A percentile compares a stretch with the other conserved stretches of the same genome.
These are phyloP conservation scores for Stylonectria norvegica DNA, from an alignment of 2,329 filamentous ascomycete species.

Conservation along the genomic window DNA sequence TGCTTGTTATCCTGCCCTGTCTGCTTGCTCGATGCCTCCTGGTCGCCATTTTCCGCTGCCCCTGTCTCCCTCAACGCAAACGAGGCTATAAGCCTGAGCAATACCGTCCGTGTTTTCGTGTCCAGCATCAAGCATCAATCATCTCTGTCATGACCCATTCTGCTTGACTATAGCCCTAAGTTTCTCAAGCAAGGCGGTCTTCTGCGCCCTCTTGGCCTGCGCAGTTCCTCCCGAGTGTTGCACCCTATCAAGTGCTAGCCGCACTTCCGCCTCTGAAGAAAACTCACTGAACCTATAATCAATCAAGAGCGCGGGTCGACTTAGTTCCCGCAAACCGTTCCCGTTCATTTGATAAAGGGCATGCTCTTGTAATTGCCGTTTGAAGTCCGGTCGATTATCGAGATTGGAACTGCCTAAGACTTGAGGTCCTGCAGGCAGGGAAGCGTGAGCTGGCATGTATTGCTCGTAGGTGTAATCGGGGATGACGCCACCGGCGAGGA, in stretches of 20 bases:
- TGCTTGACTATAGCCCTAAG: conserved; percentile 16
- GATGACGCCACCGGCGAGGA: conserved; percentile 1
- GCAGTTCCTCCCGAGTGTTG: conserved; percentile 34
- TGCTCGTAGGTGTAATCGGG: conserved; percentile 2
- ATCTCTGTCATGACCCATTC: conserved; percentile 5
- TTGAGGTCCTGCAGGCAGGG: conserved; percentile 2
- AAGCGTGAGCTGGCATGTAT: too few relatives aligned
- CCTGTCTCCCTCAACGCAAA: conserved; percentile 10
- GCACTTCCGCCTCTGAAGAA: conserved; percentile 60
- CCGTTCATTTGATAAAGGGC: conserved; percentile 8
- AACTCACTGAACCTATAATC: conserved; percentile 15
- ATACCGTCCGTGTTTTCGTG: too few relatives aligned
- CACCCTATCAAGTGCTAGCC: conserved; percentile 60
- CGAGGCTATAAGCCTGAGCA: too few relatives aligned
- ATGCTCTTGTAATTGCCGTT: conserved; percentile 16
- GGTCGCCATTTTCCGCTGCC: conserved; percentile 3
- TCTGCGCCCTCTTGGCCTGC: conserved; percentile 20
- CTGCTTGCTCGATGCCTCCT: conserved; percentile 4
- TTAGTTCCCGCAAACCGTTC: too few relatives aligned
- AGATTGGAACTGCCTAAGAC: background rate
- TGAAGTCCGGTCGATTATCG: conserved; percentile 1
- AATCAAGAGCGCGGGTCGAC: too few relatives aligned
- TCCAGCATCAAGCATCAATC: conserved; percentile 9
- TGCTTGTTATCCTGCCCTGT: too few relatives aligned
- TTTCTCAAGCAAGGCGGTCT: conserved; percentile 17